Percentiles rank a stretch among this genome's conserved stretches.
Evolutionary conservation across 2,329 filamentous ascomycete species (phyloP).

Genomic region (Penicillium vulpinum): DNA sequence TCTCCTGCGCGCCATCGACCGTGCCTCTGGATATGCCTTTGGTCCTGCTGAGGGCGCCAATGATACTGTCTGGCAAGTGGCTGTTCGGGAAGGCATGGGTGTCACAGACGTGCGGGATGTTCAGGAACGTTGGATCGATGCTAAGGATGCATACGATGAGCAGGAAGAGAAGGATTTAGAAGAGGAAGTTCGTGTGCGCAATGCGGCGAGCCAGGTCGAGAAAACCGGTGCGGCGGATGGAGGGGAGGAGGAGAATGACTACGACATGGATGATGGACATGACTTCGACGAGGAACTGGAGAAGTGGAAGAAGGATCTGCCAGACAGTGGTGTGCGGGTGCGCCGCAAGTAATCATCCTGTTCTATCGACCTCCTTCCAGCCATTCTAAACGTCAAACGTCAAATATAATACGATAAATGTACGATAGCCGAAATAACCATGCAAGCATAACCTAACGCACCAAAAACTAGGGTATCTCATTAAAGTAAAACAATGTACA

Average conservation of each 20-base stretch:
- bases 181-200: conserved; percentile 63
- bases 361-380: conserved; percentile 30
- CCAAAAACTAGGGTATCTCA: conserved; percentile 3
- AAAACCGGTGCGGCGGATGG: conserved; percentile 27
- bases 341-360: conserved; percentile 57
- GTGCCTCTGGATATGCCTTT: conserved; percentile 91
- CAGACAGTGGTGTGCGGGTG: conserved; percentile 69
- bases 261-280: conserved; percentile 35
- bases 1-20: conserved; percentile 82
- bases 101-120: conserved; percentile 83
- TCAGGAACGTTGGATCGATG: conserved; percentile 93
- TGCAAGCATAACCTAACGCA: background rate
- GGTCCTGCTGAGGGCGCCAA: conserved; percentile 87
- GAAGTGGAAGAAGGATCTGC: conserved; percentile 41
- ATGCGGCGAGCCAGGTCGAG: conserved; percentile 33
- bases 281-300: conserved; percentile 27
- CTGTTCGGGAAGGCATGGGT: conserved; percentile 71
- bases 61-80: conserved; percentile 95
- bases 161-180: conserved; percentile 73
- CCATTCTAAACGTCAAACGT: background rate
- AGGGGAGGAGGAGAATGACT: conserved; percentile 39
- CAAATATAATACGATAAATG: conserved; percentile 17
- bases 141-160: conserved; percentile 83
- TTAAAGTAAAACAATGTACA: conserved; percentile 6
- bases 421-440: conserved; percentile 8